phyloP scores from a whole-genome alignment of 495 filamentous ascomycete species.

The Penicillium turbatum region DNA sequence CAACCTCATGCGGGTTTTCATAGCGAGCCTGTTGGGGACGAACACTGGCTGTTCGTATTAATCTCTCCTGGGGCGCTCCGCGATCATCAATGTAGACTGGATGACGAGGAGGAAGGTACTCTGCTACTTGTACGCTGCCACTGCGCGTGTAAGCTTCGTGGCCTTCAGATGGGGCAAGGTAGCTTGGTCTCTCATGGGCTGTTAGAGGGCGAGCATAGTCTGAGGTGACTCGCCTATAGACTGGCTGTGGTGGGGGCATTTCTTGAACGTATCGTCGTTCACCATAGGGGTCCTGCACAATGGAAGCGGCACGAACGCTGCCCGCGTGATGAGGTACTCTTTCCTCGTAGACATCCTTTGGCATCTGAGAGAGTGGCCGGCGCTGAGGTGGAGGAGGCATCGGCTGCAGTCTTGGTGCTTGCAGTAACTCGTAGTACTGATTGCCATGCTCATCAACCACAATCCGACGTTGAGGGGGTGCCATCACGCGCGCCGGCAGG shows the following conservation, averaged over 20 bases:
- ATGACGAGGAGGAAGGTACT: constrained; percentile 39
- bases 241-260: constrained; percentile 38
- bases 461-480: constrained; percentile 58
- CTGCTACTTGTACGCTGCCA: constrained; percentile 40
- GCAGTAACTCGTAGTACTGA: constrained; percentile 60
- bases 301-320: constrained; percentile 39
- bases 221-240: constrained; percentile 38
- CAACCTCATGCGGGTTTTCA: constrained; percentile 45
- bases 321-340: constrained; percentile 29
- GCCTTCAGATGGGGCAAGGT: constrained; percentile 30
- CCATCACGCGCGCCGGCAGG: constrained; percentile 46
- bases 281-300: constrained; percentile 40
- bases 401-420: constrained; percentile 40
- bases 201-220: constrained; percentile 39
- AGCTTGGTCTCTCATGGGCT: constrained; percentile 30
- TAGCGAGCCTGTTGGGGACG: constrained; percentile 54
- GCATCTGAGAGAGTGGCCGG: constrained; percentile 28
- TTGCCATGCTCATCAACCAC: constrained; percentile 68
- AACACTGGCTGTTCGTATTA: constrained; percentile 55
- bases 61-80: constrained; percentile 47
- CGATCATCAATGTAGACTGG: constrained; percentile 40
- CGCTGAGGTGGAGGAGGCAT: constrained; percentile 52
- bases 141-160: constrained; percentile 35
- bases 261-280: constrained; percentile 45
- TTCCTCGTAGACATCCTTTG: constrained; percentile 38